A percentile compares a stretch with the other conserved stretches of the same genome.
Evolutionary conservation across 345 rosid genomes (phyloP).

Genomic region (Clarkia xantiana): DNA sequence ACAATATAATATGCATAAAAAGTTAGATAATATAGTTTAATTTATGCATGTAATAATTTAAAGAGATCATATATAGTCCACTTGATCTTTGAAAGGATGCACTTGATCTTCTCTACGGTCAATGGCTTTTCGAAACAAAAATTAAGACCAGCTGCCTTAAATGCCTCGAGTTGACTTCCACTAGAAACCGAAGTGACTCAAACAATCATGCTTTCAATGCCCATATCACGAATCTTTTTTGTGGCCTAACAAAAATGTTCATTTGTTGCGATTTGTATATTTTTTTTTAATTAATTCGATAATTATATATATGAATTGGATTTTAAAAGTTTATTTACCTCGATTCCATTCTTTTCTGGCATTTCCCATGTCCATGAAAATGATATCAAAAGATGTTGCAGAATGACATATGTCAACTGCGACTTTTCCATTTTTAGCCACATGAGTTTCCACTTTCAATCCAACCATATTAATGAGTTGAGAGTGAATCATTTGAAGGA

Average conservation of each 20-base stretch:
- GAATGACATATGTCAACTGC: conserved; percentile 18
- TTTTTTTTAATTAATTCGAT: background rate
- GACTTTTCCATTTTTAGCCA: conserved; percentile 17
- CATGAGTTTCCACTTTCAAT: conserved; percentile 5
- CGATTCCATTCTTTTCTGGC: conserved; percentile 25
- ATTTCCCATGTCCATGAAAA: conserved; percentile 25
- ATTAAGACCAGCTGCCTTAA: conserved; percentile 18
- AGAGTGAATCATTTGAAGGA: conserved; percentile 9
- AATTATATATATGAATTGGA: no score
- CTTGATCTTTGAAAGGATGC: background rate
- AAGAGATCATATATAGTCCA: no score
- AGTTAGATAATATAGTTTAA: no score
- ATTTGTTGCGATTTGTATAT: no score
- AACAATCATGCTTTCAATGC: conserved; percentile 17
- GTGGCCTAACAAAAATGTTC: conserved; percentile 10
- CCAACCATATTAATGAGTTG: conserved; percentile 8
- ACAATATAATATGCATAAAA: no score
- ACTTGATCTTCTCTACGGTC: conserved; percentile 1
- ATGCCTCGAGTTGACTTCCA: background rate
- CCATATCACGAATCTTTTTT: conserved; percentile 16
- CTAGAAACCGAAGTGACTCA: conserved; percentile 14
- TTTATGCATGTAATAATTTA: no score
- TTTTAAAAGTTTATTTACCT: conserved; percentile 9
- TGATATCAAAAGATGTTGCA: conserved; percentile 17
- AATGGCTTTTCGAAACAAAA: conserved; percentile 19